Base-by-base conservation (phyloP, 192 early-diverging fungal species). In the Coemansia sp. region DNA sequence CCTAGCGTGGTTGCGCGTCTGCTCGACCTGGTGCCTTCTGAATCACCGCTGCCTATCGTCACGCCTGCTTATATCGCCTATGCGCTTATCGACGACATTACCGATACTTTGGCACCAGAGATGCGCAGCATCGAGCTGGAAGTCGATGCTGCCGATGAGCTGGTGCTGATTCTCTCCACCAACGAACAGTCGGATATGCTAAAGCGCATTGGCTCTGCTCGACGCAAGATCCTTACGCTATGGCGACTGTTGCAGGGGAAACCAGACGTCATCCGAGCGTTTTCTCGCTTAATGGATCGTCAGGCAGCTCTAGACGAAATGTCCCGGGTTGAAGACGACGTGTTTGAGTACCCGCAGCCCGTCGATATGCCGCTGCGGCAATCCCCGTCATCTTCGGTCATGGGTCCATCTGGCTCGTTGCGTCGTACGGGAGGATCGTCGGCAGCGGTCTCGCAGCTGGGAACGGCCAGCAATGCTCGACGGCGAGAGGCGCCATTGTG, bases 101-200 rank as follows among this genome's bases (percentile, higher is more conserved):
- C 90, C 2, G 96, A 98, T 63, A 83, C 83, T 6, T 93, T 97
- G 65, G 86, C 87, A 18, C 94, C 94, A 5, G 78, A 92, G 28
- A 85, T 97, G 58, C 81, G 85, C 37, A 76, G 84, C 11, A 88
- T 99, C 56, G 96, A 99, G 73, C 81, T 90, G 26, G 94, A 99
- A 65, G 94, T 96, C 3, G 93, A 96, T 50, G 85, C 90, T 0
- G 93, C 96, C 53, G 94, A 99, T 61, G 94, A 99, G 60, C 66
- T 97, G 0, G 94, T 99, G 10, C 77, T 99, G 14, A 89, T 97
- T 32, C 66, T 95, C 39, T 88, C 91, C 38, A 91, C 94, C 59
- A 85, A 87, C n/a, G 94, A 97, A 64, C 85, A 88, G 37, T 75
- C 79, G 0, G 88, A 90, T 36, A 90, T 90, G 89, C 56, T 92